Base-by-base conservation (phyloP, 2,329 filamentous ascomycete genomes). In the Penicillium italicum region DNA sequence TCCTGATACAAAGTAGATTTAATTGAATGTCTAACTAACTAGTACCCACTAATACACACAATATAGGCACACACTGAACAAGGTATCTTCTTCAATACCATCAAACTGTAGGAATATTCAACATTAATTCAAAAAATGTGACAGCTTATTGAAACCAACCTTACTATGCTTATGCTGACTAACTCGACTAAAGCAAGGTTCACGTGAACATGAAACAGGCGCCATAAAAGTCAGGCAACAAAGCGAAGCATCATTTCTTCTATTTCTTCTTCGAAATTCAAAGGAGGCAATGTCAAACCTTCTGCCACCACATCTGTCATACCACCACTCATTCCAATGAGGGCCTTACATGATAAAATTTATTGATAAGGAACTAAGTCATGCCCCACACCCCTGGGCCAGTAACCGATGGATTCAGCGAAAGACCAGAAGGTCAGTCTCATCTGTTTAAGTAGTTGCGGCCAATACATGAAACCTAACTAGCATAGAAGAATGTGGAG, bases 401-500 rank as follows among this genome's bases (percentile, higher is more conserved):
- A 34, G 30, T 9, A 22, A 36, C 11, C 26, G 28, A 55, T 55
- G 53, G 47, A 55, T 24, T 22, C 33, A 47, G 24, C 18, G 3
- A 49, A 53, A 38, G 40, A 36, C 16, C 45, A 56, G 44, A 64
- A 63, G 57, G 62, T 63, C 41, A 31, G 44, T 22, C 37, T 18
- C 18, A 20, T 11, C 26, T 10, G 20, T n/a, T n/a, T 9, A 24
- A 24, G n/a, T 31, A 18, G 18, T n/a, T 22, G n/a, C 14, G 36
- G 16, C 7, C 22, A n/a, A 14, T 11, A 11, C 45, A n/a, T 47
- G 30, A 40, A 28, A n/a, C 28, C 57, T 61, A 36, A 58, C 51
- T 49, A 10, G 40, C 30, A 16, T 6, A 26, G 24, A 45, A 74
- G 67, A 62, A 66, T 46, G 44, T 58, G 31, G 64, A 69, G 30